Evolutionary conservation across 106 monocot species (phyloP).

Genomic region (Xerophyta viscosa): DNA sequence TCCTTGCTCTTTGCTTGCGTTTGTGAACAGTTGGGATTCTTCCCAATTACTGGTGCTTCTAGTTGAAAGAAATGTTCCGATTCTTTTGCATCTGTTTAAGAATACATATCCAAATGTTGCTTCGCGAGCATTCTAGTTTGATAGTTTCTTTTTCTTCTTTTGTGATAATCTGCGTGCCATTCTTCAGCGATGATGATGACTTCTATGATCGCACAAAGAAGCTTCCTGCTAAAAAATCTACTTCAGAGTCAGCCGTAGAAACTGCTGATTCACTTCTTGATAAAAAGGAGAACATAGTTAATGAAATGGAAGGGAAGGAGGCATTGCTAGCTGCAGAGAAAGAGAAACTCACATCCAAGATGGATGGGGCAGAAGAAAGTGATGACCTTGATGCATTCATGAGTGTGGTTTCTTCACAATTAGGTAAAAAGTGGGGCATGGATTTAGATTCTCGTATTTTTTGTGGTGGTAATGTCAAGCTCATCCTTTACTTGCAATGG

Average conservation of each 20-base stretch:
- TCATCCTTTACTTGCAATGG: no score
- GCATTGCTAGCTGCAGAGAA: constrained; percentile 47
- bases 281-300: constrained; percentile 59
- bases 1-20: no score
- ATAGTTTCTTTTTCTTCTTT: no score
- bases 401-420: constrained; percentile 73
- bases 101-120: no score
- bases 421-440: constrained; percentile 54
- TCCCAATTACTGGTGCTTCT: no score
- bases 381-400: constrained; percentile 96
- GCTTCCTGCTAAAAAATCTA: constrained; percentile 19
- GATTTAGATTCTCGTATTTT: no score
- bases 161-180: no score
- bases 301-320: constrained; percentile 62
- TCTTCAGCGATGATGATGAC: constrained; percentile 88
- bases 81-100: no score
- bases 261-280: constrained; percentile 89
- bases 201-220: constrained; percentile 92
- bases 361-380: constrained; percentile 16
- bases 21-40: no score
- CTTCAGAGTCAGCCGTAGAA: constrained; percentile 60
- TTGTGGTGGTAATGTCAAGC: no score
- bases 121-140: no score
- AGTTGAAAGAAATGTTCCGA: no score
- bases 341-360: constrained; percentile 18